phyloP scores from a whole-genome alignment of 2,329 filamentous ascomycete species.

The Penicillium sp. region DNA sequence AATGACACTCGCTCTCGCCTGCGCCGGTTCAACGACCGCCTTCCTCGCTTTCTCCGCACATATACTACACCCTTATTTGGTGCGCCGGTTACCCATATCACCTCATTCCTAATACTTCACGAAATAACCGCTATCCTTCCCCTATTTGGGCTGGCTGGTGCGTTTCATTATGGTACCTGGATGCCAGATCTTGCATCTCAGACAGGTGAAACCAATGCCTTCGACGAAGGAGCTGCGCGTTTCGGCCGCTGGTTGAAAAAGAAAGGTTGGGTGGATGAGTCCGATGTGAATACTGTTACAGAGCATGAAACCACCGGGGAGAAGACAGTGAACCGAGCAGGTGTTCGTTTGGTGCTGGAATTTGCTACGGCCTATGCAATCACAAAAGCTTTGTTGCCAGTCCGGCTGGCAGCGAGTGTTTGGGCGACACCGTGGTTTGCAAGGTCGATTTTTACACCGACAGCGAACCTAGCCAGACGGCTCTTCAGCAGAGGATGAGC shows the following conservation, averaged over 20 bases:
- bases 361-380: conserved; percentile 85
- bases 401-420: conserved; percentile 66
- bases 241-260: conserved; percentile 69
- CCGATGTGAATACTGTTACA: conserved; percentile 40
- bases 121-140: conserved; percentile 82
- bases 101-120: conserved; percentile 80
- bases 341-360: conserved; percentile 51
- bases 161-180: conserved; percentile 73
- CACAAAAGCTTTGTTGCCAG: conserved; percentile 73
- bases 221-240: conserved; percentile 56
- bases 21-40: conserved; percentile 37
- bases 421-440: conserved; percentile 94
- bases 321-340: conserved; percentile 30
- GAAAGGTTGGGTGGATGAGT: conserved; percentile 66
- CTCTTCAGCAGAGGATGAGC: conserved; percentile 30
- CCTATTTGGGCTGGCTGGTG: conserved; percentile 60
- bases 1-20: conserved; percentile 28
- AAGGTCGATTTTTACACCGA: conserved; percentile 49
- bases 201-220: conserved; percentile 21
- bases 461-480: conserved; percentile 34
- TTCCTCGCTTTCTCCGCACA: conserved; percentile 58
- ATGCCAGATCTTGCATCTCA: conserved; percentile 49
- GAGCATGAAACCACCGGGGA: conserved; percentile 20
- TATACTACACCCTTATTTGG: conserved; percentile 62
- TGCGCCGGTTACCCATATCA: conserved; percentile 72